A percentile compares a stretch with the other conserved stretches of the same genome.
phyloP scores from a whole-genome alignment of 176 grass and related monocot genomes.

The bread wheat (Triticum aestivum) region IWGSC_CS_RefSeq_v2.1 NC_057812.1:569650962-569651461 shows the following conservation, averaged over 20 bases:
- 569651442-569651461: background rate
- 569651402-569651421: constrained; percentile 19
- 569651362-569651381: too few species aligned
- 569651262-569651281: background rate
- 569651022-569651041: background rate
- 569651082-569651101: too few species aligned
- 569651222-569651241: background rate
- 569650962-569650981: background rate
- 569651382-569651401: constrained; percentile 43
- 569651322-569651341: background rate
- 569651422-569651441: background rate
- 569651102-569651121: too few species aligned
- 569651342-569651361: background rate
- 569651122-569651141: too few species aligned
- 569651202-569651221: background rate
- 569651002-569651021: background rate
- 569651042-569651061: background rate
- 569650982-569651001: background rate
- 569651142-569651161: too few species aligned
- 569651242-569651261: background rate
- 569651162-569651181: background rate
- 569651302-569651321: background rate
- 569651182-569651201: background rate
- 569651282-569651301: background rate
- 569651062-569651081: background rate